Base-by-base conservation (phyloP, 805 yeast species). In the Tetrapisispora pingtungensis region DNA sequence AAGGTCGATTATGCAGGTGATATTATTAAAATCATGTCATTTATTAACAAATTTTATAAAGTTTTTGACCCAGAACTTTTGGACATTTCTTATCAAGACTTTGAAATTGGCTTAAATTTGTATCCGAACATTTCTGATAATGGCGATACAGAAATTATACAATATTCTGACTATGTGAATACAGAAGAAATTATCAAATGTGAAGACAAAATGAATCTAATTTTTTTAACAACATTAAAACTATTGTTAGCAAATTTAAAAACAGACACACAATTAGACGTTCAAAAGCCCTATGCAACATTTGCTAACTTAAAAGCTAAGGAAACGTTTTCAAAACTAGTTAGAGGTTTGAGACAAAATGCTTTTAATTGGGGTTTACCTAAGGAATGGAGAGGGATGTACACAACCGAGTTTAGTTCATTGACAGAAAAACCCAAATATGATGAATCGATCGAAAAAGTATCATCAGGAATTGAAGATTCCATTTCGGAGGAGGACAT, bases 351-450 rank as follows among this genome's bases (percentile, higher is more conserved):
- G 26, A 53, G 61, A 18, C 46, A 43, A 13, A 49, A 45, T 20
- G 55, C 53, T 1, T 37, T 46, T 19, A 51, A 49, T 31, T 61
- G 62, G 60, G 65, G 65, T 8, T 53, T 54, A 27, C 62, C 64
- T 14, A 53, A 41, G 35, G 62, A 59, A 48, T 61, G 65, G 65
- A 22, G 46, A 40, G 31, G 33, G 4, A 12, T 13, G 7, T n/a
- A 18, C n/a, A 14, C 22, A 10, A 4, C 10, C 3, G 14, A n/a
- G 10, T n/a, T n/a, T 4, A 4, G 6, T 32, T n/a, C 34, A 10
- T 4, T 15, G 19, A 15, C 4, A n/a, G 19, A 4, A 32, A n/a
- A 8, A n/a, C 4, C 19, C n/a, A 4, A 32, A 4, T 4, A 14
- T 19, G 14, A 8, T 32, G 34, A 15, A 8, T 32, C 34, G n/a